A percentile compares a stretch with the other conserved stretches of the same genome.
These are phyloP conservation scores for Fomitopsis palustris DNA, from an alignment of 1,284 basidiomycete genomes.

Conservation along the genomic window DNA sequence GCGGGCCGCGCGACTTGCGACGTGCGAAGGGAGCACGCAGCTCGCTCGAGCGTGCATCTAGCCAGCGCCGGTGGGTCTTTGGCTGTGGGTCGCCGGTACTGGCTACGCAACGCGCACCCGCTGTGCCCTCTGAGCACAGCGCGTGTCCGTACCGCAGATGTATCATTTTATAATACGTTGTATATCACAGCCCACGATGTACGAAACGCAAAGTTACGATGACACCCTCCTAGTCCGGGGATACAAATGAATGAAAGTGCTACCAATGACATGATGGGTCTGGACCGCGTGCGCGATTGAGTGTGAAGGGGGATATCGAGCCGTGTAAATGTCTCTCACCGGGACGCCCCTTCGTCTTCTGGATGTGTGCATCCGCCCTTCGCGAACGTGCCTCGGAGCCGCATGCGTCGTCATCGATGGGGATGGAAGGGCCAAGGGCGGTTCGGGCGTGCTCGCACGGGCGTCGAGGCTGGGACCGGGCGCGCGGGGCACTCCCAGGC, in stretches of 20 bases:
- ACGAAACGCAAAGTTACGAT: background rate
- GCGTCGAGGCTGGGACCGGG: background rate
- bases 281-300: background rate
- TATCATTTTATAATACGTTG: background rate
- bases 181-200: background rate
- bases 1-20: background rate
- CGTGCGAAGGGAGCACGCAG: background rate
- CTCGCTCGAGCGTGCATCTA: background rate
- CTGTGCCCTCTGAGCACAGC: background rate
- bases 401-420: background rate
- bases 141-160: background rate
- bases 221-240: background rate
- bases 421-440: background rate
- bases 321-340: background rate
- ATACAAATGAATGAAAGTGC: too few relatives aligned
- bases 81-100: background rate
- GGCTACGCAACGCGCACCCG: background rate
- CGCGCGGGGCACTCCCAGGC: background rate
- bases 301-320: background rate
- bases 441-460: background rate
- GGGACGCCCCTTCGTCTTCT: background rate
- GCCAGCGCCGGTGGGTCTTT: background rate
- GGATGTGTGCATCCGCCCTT: background rate
- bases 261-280: too few relatives aligned
- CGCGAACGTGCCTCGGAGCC: background rate